Evolutionary conservation across 2,329 filamentous ascomycete species (phyloP).

Genomic region (Orbilia ellipsospora): DNA sequence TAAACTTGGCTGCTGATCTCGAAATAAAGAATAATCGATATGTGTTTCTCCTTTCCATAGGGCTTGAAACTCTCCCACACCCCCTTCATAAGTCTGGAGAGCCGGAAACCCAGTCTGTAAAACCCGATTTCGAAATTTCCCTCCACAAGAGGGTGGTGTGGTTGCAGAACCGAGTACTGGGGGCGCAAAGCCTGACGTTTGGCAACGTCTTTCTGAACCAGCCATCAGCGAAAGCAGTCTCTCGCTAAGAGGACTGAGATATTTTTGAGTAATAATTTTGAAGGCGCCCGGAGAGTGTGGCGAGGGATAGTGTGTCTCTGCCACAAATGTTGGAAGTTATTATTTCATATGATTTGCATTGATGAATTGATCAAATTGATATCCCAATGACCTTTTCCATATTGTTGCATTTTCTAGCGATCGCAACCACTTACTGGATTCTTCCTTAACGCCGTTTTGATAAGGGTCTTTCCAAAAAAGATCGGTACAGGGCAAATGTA

Average conservation of each 20-base stretch:
- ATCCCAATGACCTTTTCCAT: not conserved
- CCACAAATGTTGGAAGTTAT: not conserved
- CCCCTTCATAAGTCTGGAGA: constrained; percentile 5
- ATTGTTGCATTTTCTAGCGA: not conserved
- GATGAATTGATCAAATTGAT: constrained; percentile 7
- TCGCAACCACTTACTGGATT: constrained; percentile 17
- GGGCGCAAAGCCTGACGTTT: constrained; percentile 26
- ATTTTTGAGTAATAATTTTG: constrained; percentile 3
- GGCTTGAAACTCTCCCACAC: not conserved
- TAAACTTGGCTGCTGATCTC: constrained; percentile 9
- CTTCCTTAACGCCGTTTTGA: constrained; percentile 22
- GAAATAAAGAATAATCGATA: not conserved
- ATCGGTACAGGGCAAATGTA: not conserved
- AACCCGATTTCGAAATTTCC: constrained; percentile 6
- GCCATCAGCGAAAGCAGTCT: constrained; percentile 26
- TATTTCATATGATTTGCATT: not conserved
- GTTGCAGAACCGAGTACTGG: constrained; percentile 25
- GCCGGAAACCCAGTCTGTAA: constrained; percentile 18
- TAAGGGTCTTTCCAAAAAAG: constrained; percentile 14
- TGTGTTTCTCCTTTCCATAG: constrained; percentile 13
- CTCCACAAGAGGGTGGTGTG: constrained; percentile 20
- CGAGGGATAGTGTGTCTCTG: not conserved
- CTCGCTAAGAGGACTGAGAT: constrained; percentile 30
- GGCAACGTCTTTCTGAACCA: constrained; percentile 38
- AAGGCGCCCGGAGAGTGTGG: constrained; percentile 16